Conservation (phyloP, 2,329 filamentous ascomycete species). For the Byssothecium circinans region DNA sequence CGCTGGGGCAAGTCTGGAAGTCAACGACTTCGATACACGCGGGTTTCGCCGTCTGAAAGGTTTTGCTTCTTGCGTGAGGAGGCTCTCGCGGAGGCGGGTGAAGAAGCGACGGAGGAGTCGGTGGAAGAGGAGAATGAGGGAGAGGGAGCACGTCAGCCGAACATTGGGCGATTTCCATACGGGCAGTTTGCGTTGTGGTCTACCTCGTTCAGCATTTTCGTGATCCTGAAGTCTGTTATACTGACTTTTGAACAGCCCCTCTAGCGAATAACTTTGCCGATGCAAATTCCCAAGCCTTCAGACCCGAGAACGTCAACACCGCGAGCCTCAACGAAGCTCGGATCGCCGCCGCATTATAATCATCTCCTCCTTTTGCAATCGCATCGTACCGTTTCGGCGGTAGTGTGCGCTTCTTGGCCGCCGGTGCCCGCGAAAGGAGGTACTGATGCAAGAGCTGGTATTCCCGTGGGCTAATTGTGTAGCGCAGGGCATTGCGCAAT, state of each 20-base stretch:
- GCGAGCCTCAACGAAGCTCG: conserved; percentile 51
- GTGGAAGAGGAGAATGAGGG: conserved; percentile 84
- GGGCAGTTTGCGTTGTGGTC: conserved; percentile 43
- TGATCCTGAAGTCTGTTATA: conserved; percentile 19
- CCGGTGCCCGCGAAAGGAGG: conserved; percentile 71
- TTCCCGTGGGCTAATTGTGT: conserved; percentile 80
- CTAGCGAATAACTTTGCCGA: conserved; percentile 41
- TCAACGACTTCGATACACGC: conserved; percentile 70
- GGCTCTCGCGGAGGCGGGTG: conserved; percentile 71
- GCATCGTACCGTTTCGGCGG: conserved; percentile 55
- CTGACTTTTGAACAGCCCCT: conserved; percentile 29
- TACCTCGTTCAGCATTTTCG: conserved; percentile 13
- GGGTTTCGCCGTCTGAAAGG: conserved; percentile 85
- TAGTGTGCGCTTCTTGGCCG: conserved; percentile 58
- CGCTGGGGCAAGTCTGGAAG: conserved; percentile 80
- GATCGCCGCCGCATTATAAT: conserved; percentile 53
- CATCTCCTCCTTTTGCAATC: conserved; percentile 50
- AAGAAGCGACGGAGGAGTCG: conserved; percentile 90
- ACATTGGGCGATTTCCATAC: conserved; percentile 65
- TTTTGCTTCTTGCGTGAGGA: conserved; percentile 77
- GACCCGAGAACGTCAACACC: conserved; percentile 45
- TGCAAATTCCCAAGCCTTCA: conserved; percentile 53
- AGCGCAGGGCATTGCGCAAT: conserved; percentile 81
- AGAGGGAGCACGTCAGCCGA: conserved; percentile 78
- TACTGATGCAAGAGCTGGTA: conserved; percentile 84